Conservation (phyloP, 768 basidiomycete genomes). For the Coprinellus aureogranulatus region DNA sequence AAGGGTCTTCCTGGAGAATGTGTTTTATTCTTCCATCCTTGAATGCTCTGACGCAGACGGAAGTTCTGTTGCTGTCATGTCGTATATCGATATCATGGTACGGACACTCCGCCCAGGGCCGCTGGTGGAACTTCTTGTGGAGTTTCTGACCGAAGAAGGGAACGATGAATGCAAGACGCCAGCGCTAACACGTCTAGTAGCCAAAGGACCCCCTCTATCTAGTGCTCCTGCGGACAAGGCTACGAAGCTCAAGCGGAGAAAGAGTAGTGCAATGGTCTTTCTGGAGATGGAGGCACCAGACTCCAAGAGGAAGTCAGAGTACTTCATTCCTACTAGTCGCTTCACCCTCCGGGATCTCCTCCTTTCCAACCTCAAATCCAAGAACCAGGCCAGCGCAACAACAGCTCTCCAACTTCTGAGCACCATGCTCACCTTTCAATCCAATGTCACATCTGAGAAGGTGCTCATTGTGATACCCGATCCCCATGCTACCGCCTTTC, state of each 20-base stretch:
- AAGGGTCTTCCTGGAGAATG: conserved; percentile 86
- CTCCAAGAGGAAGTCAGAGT: conserved; percentile 67
- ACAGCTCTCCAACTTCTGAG: conserved; percentile 81
- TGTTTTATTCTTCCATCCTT: conserved; percentile 87
- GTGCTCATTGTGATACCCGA: conserved; percentile 72
- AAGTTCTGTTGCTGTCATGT: conserved; percentile 95
- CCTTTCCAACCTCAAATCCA: conserved; percentile 72
- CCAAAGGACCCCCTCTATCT: conserved; percentile 33
- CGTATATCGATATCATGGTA: conserved; percentile 88
- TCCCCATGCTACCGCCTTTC: conserved; percentile 71
- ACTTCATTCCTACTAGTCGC: conserved; percentile 83
- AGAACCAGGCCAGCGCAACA: conserved; percentile 60
- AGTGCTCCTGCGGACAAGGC: conserved; percentile 33
- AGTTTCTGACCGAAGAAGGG: conserved; percentile 83
- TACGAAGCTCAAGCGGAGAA: conserved; percentile 55
- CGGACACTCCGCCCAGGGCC: conserved; percentile 67
- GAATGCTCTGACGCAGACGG: conserved; percentile 92
- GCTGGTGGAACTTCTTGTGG: conserved; percentile 67
- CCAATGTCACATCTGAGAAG: conserved; percentile 60
- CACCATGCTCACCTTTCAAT: conserved; percentile 69
- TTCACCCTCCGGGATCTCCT: conserved; percentile 92
- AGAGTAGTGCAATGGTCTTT: conserved; percentile 90
- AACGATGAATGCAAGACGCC: conserved; percentile 57
- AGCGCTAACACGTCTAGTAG: conserved; percentile 43
- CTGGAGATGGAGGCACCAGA: conserved; percentile 81